phyloP scores from a whole-genome alignment of 2,329 filamentous ascomycete species.

The Huntiella bhutanensis region DNA sequence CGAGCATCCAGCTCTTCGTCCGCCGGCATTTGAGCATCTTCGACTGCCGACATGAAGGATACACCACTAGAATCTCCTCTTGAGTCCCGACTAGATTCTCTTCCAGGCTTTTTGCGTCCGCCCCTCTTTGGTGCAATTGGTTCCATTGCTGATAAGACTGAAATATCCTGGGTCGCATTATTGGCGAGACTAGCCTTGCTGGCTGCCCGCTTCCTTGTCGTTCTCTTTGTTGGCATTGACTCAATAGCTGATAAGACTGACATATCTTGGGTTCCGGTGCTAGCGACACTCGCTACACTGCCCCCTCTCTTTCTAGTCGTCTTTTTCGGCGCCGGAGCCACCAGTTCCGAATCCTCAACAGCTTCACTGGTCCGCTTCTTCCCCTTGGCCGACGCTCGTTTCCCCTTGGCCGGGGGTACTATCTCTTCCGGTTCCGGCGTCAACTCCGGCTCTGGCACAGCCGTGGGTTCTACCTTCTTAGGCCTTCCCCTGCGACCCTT shows the following conservation, averaged over 20 bases:
- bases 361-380: conserved; percentile 47
- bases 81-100: conserved; percentile 18
- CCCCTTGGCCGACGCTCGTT: conserved; percentile 21
- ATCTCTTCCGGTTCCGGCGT: background rate
- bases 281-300: conserved; percentile 21
- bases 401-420: conserved; percentile 17
- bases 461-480: conserved; percentile 27
- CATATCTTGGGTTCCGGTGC: too few species aligned
- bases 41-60: conserved; percentile 30
- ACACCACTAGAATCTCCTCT: conserved; percentile 21
- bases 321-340: conserved; percentile 39
- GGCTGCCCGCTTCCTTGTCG: conserved; percentile 1
- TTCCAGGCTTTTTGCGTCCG: conserved; percentile 25
- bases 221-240: background rate
- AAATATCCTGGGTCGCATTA: too few species aligned
- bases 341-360: conserved; percentile 29
- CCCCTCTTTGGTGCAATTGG: conserved; percentile 14
- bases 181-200: too few species aligned
- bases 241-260: background rate
- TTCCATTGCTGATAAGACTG: too few species aligned
- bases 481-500: conserved; percentile 23
- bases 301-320: conserved; percentile 32
- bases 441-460: conserved; percentile 22
- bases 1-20: conserved; percentile 49
- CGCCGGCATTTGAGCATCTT: conserved; percentile 27